Percentiles rank a stretch among this genome's conserved stretches.
Evolutionary conservation across 2,329 filamentous ascomycete species (phyloP).

Genomic region (Xylariales sp.): DNA sequence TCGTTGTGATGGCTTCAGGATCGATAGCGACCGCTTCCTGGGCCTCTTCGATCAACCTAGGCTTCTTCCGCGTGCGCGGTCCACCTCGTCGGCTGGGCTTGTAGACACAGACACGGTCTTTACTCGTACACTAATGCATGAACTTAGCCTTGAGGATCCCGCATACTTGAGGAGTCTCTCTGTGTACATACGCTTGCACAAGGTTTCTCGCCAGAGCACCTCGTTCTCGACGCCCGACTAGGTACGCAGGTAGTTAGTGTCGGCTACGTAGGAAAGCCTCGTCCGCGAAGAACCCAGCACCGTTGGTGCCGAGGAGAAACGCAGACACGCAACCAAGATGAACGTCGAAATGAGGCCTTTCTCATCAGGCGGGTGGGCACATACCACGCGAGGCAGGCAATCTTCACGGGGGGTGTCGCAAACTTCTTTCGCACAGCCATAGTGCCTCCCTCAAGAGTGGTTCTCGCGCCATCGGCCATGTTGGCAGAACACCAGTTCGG

Average conservation of each 20-base stretch:
- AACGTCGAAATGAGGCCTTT: no score
- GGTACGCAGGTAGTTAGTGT: no score
- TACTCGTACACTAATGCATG: slow-evolving; percentile 35
- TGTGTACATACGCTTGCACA: slow-evolving; percentile 7
- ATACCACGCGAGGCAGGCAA: slow-evolving; percentile 7
- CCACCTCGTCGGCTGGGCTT: slow-evolving; percentile 38
- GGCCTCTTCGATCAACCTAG: slow-evolving; percentile 20
- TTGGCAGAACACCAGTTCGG: no score
- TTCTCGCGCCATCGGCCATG: no score
- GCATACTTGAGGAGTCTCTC: no score
- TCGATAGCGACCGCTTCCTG: slow-evolving; percentile 21
- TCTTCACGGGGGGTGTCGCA: slow-evolving; percentile 7
- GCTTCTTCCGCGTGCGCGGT: slow-evolving; percentile 37
- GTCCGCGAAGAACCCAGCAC: no score
- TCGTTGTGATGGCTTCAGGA: slow-evolving; percentile 22
- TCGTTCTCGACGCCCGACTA: slow-evolving; percentile 6
- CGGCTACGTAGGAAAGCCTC: no score
- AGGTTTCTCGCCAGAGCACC: slow-evolving; percentile 5
- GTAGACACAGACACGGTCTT: slow-evolving; percentile 37
- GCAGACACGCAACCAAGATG: no score
- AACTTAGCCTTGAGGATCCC: no score
- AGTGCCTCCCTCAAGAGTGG: neutral
- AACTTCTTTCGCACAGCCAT: slow-evolving; percentile 5
- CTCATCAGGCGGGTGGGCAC: neutral
- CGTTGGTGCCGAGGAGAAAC: no score